phyloP scores from a whole-genome alignment of 306 rosid species.

The Leucaena leucocephala region DNA sequence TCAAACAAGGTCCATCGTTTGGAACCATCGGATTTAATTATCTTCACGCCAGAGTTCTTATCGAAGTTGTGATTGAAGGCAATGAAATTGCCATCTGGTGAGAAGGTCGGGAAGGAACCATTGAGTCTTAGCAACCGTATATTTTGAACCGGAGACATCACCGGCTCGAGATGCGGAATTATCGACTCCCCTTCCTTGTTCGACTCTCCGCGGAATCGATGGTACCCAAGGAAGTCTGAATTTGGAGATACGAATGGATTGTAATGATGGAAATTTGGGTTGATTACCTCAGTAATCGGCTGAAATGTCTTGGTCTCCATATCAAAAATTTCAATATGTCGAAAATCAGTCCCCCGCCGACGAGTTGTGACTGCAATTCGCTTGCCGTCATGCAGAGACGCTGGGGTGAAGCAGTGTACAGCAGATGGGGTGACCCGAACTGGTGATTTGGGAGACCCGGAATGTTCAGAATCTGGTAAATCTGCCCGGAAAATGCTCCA shows the following conservation, averaged over 20 bases:
- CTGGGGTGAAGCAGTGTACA: slow-evolving; percentile 84
- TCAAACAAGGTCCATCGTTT: slow-evolving; percentile 63
- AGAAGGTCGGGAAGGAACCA: slow-evolving; percentile 70
- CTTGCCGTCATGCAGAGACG: slow-evolving; percentile 60
- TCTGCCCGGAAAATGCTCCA: slow-evolving; percentile 77
- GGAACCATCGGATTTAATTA: slow-evolving; percentile 66
- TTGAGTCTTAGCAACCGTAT: slow-evolving; percentile 58
- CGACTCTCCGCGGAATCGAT: slow-evolving; percentile 78
- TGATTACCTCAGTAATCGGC: slow-evolving; percentile 51
- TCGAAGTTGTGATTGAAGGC: slow-evolving; percentile 54
- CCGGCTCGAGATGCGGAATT: slow-evolving; percentile 55
- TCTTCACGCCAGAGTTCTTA: slow-evolving; percentile 38
- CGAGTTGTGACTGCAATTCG: slow-evolving; percentile 77
- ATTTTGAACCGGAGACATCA: slow-evolving; percentile 49
- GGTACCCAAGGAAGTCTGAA: slow-evolving; percentile 66
- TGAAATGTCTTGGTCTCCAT: slow-evolving; percentile 41
- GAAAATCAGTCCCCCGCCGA: slow-evolving; percentile 42
- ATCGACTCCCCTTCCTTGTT: slow-evolving; percentile 48
- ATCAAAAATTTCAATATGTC: slow-evolving; percentile 77
- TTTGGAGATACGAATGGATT: slow-evolving; percentile 75
- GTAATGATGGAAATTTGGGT: slow-evolving; percentile 74
- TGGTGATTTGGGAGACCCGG: slow-evolving; percentile 23
- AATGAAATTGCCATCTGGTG: slow-evolving; percentile 57
- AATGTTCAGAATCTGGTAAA: slow-evolving; percentile 27
- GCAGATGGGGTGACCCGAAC: slow-evolving; percentile 74